Percentiles rank a stretch among this genome's conserved stretches.
phyloP scores from a whole-genome alignment of 1,139 yeast species.

The Blastobotrys ciferrii region DNA sequence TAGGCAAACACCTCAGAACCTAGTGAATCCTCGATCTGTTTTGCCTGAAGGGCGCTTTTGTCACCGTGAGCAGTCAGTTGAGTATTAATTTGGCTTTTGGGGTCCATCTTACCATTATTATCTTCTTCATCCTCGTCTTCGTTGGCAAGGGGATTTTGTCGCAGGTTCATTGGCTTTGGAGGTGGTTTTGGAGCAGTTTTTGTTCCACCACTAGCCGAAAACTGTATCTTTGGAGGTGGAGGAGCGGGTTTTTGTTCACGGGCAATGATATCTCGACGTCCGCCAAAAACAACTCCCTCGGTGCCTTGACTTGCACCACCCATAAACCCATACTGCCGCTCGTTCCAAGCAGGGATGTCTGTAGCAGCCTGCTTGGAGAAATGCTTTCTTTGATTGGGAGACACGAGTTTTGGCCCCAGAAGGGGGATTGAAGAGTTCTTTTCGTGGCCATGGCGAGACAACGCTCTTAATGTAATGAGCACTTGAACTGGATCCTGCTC shows the following conservation, averaged over 20 bases:
- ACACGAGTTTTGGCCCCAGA: conserved; percentile 48
- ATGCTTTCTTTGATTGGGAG: conserved; percentile 28
- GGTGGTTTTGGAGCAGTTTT: conserved; percentile 10
- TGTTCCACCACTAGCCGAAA: conserved; percentile 8
- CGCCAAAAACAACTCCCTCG: conserved; percentile 53
- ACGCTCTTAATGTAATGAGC: conserved; percentile 65
- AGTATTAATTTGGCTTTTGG: background rate
- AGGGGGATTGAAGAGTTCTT: conserved; percentile 47
- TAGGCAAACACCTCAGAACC: conserved; percentile 31
- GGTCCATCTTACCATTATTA: conserved; percentile 12
- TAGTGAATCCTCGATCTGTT: conserved; percentile 2
- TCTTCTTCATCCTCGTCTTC: conserved; percentile 10
- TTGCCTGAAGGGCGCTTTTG: conserved; percentile 1
- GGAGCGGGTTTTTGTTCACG: conserved; percentile 20
- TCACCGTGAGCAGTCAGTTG: conserved; percentile 11
- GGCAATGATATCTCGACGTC: conserved; percentile 44
- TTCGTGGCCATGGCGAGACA: conserved; percentile 60
- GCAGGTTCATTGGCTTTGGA: conserved; percentile 9
- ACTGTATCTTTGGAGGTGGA: conserved; percentile 15
- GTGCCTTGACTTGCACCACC: conserved; percentile 53
- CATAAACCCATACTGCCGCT: conserved; percentile 57
- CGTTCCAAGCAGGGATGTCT: conserved; percentile 49
- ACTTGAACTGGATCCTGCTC: conserved; percentile 75
- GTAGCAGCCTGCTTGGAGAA: conserved; percentile 38
- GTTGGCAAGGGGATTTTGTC: conserved; percentile 4